Evolutionary conservation across 2,329 filamentous ascomycete genomes (phyloP), one percentile per base, ranked within the genome.

Genomic region (Aspergillus sp.): DNA sequence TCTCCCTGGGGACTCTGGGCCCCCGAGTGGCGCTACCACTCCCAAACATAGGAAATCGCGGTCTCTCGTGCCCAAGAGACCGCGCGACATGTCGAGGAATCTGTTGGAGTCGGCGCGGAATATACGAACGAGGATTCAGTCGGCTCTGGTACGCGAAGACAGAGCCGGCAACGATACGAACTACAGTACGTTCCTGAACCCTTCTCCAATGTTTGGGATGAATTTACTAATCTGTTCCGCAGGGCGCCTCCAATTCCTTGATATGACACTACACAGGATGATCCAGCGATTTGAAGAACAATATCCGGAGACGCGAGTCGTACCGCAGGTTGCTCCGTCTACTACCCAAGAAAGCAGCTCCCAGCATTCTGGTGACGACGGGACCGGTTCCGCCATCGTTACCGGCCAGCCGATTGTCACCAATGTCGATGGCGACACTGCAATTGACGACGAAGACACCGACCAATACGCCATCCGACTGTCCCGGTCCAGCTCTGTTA

Each of bases 221-320:
- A 11, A 43, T 44, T n/a, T n/a, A 35, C 53, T 62, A 42, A 62
- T 35, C 13, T 27, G 19, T 16, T 28, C 13, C 30, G n/a, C 39
- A 83, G 79, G 77, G 22, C 81, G 82, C 30, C 73, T 96, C 13
- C 68, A 81, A 26, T 94, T 94, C 72, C 74, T 98, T 17, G 86
- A 95, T 49, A 71, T 82, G 39, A 96, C 91, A 0, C 70, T 98
- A 7, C 74, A 86, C 49, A 80, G 82, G 44, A 95, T 96, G 64
- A 96, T 96, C 51, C 80, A 85, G 54, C 82, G 91, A 16, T 98
- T 96, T 54, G 91, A 96, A 57, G 83, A 93, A 54, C 89, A 96
- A 58, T 96, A 86, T 49, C 91, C 91, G 0, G 89, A 96, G 53
- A 93, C 84, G 1, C 78, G 85, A 22, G 67, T 75, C 26, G 45